Percentiles rank a stretch among this genome's conserved stretches.
Evolutionary conservation across 148 eudicot genomes (phyloP).

Genomic region (Rhododendron kiyosumense): DNA sequence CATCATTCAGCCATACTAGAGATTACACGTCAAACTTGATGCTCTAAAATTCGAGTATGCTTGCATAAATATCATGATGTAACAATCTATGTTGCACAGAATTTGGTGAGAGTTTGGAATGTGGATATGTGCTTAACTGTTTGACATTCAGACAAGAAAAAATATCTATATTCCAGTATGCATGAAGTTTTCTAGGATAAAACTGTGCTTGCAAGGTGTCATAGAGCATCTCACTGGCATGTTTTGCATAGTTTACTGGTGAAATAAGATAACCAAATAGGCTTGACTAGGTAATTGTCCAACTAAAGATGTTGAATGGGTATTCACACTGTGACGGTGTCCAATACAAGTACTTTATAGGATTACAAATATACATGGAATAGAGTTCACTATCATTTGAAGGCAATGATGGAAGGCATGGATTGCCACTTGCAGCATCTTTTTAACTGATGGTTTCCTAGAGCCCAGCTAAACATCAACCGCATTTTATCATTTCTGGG

Average conservation of each 20-base stretch:
- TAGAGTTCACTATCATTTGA: neutral
- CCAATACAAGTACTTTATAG: neutral
- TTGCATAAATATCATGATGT: neutral
- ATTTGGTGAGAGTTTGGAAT: neutral
- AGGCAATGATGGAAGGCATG: neutral
- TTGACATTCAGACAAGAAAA: neutral
- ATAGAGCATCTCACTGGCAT: neutral
- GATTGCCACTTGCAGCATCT: constrained; percentile 4
- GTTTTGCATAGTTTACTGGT: neutral
- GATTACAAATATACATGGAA: neutral
- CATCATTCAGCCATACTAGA: neutral
- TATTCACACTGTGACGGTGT: neutral
- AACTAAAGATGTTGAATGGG: neutral
- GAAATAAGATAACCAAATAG: neutral
- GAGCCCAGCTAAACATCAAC: neutral
- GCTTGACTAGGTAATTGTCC: neutral
- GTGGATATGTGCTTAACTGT: neutral
- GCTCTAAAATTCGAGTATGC: neutral
- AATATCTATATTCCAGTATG: neutral
- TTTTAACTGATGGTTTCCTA: neutral
- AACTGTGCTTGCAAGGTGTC: neutral
- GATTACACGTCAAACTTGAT: neutral
- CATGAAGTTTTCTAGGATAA: neutral
- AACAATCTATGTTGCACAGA: neutral
- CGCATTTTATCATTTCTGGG: neutral